Evolutionary conservation across 805 yeast species (phyloP).

Genomic region (Kazachstania taianensis): DNA sequence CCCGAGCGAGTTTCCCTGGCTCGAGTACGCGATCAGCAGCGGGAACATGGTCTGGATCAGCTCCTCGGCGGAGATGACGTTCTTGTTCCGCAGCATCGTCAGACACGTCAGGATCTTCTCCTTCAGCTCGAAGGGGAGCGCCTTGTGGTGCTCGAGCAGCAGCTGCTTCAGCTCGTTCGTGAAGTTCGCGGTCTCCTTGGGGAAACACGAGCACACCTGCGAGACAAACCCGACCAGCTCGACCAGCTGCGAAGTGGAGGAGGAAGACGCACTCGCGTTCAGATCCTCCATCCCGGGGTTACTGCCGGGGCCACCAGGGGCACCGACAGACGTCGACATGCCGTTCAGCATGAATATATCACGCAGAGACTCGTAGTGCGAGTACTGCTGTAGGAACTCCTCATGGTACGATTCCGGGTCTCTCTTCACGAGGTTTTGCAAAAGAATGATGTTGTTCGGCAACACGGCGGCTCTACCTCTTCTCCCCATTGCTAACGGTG

Average conservation of each 20-base stretch:
- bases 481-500: slow-evolving; percentile 51
- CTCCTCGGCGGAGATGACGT: slow-evolving; percentile 64
- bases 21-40: slow-evolving; percentile 54
- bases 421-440: slow-evolving; percentile 86
- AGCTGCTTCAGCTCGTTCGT: slow-evolving; percentile 71
- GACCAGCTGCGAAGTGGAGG: slow-evolving; percentile 41
- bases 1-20: slow-evolving; percentile 35
- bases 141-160: slow-evolving; percentile 66
- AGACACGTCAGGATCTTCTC: slow-evolving; percentile 87
- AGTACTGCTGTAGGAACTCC: slow-evolving; percentile 85
- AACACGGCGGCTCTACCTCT: slow-evolving; percentile 84
- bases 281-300: slow-evolving; percentile 33
- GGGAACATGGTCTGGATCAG: slow-evolving; percentile 86
- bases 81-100: slow-evolving; percentile 83
- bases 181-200: slow-evolving; percentile 74
- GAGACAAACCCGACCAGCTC: slow-evolving; percentile 85
- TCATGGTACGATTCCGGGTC: slow-evolving; percentile 93
- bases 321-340: slow-evolving; percentile 11
- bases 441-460: slow-evolving; percentile 82
- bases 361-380: slow-evolving; percentile 84
- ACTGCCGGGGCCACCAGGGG: slow-evolving; percentile 26
- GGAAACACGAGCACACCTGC: slow-evolving; percentile 85
- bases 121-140: slow-evolving; percentile 71
- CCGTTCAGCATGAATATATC: slow-evolving; percentile 70
- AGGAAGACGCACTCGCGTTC: slow-evolving; percentile 15